Evolutionary conservation across 2,329 filamentous ascomycete genomes (phyloP), one percentile per base, ranked within the genome.

Genomic region (Paecilomyces fulvus): DNA sequence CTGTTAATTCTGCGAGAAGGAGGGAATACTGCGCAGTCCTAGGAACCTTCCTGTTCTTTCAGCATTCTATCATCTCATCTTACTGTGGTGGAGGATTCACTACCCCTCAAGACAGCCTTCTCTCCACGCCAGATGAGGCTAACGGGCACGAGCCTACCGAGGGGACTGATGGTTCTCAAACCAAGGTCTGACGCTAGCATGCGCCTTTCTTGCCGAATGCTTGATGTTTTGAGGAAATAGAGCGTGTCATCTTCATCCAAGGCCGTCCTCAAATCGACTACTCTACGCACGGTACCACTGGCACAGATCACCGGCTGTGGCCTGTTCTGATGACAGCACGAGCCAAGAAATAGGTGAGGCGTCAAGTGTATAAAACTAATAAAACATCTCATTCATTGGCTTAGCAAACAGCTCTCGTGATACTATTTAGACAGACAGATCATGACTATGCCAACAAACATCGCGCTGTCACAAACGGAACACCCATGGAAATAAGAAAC

Each of bases 401-500:
- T 28, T 25, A 28, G 48, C 48, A 23, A 25, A 49, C 48, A 20
- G 21, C 48, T 28, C 48, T 28, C 48, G 48, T 49, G 48, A 28
- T 23, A 49, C 48, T 49, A 49, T 49, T 23, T n/a, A n/a, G n/a
- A n/a, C n/a, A 49, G 48, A 49, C 48, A 49, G 48, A 49, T 49
- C 48, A 49, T 49, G 48, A 49, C 48, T 49, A 49, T 49, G 48
- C 48, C 48, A 49, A 49, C 48, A 49, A 49, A 49, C 48, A 28
- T 49, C 48, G 20, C n/a, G 48, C 21, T 23, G 48, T 28, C 48
- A 48, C 37, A 51, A 52, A 37, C 43, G 17, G 49, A 33, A 33
- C 12, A 54, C 21, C 49, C 50, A 48, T 30, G 48, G 49, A 54
- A 46, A 23, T 55, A 37, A 53, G 52, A 61, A 61, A 58, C 55